These are phyloP conservation scores for Aureobasidium zeae DNA, from an alignment of 2,329 filamentous ascomycete species.

Conservation along the genomic window DNA sequence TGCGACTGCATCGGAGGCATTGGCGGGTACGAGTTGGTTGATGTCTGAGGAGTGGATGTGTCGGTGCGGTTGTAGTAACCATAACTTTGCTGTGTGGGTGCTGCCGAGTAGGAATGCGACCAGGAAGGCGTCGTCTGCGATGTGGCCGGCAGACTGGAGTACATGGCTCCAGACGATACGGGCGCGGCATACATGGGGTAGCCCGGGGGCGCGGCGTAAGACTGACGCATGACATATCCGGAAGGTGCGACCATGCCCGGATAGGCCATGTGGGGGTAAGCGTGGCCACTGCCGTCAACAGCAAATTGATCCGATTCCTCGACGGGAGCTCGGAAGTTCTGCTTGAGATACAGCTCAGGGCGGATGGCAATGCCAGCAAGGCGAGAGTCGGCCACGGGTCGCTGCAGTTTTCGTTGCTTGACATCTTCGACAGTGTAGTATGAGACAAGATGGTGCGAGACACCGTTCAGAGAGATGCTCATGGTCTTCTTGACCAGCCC, in stretches of 20 bases:
- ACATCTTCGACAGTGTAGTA: conserved; percentile 82
- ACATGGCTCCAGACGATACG: conserved; percentile 22
- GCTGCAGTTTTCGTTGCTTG: conserved; percentile 48
- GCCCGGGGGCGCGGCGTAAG: conserved; percentile 22
- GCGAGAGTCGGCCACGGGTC: conserved; percentile 48
- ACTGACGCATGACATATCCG: conserved; percentile 25
- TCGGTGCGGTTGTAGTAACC: conserved; percentile 23
- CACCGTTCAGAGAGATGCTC: conserved; percentile 63
- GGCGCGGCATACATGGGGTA: conserved; percentile 26
- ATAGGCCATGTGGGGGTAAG: conserved; percentile 29
- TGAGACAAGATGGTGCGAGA: conserved; percentile 76
- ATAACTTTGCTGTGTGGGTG: conserved; percentile 22
- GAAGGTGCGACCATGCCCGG: conserved; percentile 21
- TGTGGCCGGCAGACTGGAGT: conserved; percentile 23
- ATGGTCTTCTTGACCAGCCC: conserved; percentile 91
- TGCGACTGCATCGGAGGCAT: conserved; percentile 12
- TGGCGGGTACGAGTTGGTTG: conserved; percentile 9
- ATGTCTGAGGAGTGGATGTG: conserved; percentile 20
- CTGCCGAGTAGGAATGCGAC: conserved; percentile 15
- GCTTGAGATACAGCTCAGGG: conserved; percentile 31
- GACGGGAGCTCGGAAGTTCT: conserved; percentile 32
- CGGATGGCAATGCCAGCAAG: conserved; percentile 28
- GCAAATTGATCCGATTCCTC: conserved; percentile 32
- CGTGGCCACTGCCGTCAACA: conserved; percentile 25
- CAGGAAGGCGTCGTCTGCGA: conserved; percentile 22